Percentiles rank a stretch among this genome's conserved stretches.
Evolutionary conservation across 257 asterid species (phyloP).

Genomic region (Jacaranda copaia): DNA sequence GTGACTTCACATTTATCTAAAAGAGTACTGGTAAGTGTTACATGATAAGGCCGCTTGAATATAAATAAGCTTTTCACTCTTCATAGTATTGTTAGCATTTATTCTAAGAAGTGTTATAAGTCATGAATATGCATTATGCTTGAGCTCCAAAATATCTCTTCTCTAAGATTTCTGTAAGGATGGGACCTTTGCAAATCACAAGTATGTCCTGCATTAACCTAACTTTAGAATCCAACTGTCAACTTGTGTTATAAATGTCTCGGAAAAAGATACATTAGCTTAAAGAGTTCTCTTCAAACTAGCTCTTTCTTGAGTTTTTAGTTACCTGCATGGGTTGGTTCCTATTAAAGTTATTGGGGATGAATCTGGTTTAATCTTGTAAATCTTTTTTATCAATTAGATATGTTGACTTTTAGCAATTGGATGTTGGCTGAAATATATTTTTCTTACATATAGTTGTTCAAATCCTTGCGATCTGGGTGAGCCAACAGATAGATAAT

Average conservation of each 20-base stretch:
- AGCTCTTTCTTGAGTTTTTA: background rate
- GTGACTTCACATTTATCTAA: constrained; percentile 1
- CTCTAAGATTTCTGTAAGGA: background rate
- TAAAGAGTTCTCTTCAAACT: background rate
- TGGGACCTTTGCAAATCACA: background rate
- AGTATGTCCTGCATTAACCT: too few relatives aligned
- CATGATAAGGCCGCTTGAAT: constrained; percentile 3
- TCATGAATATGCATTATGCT: background rate
- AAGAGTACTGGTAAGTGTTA: background rate
- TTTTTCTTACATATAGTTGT: background rate
- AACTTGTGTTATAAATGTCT: background rate
- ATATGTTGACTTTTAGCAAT: background rate
- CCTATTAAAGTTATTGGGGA: background rate
- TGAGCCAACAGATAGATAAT: background rate
- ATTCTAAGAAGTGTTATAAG: background rate
- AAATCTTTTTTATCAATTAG: background rate
- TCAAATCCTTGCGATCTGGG: constrained; percentile 19
- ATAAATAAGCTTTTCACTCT: constrained; percentile 9
- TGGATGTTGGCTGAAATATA: background rate
- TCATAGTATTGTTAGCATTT: background rate
- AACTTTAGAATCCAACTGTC: background rate
- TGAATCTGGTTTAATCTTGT: constrained; percentile 16
- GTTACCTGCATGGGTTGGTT: constrained; percentile 12
- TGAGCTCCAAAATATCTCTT: background rate
- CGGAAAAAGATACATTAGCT: background rate